These are phyloP conservation scores for Camellia granthamiana DNA, from an alignment of 148 eudicot genomes.

Conservation along the genomic window DNA sequence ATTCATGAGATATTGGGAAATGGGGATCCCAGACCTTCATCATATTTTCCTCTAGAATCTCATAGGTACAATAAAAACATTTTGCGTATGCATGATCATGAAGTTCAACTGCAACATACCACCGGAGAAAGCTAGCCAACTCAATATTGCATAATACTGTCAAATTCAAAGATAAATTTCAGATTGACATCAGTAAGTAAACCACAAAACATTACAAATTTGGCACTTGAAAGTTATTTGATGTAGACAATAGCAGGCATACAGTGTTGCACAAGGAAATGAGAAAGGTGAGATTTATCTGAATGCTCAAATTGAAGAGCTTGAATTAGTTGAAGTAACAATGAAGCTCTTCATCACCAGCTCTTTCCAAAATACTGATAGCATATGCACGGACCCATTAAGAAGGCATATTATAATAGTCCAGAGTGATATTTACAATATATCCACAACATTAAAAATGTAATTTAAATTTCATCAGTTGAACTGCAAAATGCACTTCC, in stretches of 20 bases:
- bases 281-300: constrained; percentile 88
- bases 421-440: neutral
- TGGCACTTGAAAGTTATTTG: neutral
- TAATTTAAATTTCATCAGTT: neutral
- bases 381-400: constrained; percentile 96
- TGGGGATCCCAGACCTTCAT: constrained; percentile 54
- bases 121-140: constrained; percentile 95
- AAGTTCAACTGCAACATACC: constrained; percentile 98
- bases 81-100: constrained; percentile 93
- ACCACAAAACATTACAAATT: constrained; percentile 1
- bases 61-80: constrained; percentile 87
- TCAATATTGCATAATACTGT: constrained; percentile 83
- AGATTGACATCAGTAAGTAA: constrained; percentile 14
- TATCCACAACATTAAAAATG: neutral
- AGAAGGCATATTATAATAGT: constrained; percentile 14
- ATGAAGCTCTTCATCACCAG: constrained; percentile 97
- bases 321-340: constrained; percentile 98
- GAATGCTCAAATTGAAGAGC: constrained; percentile 98
- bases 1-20: constrained; percentile 3
- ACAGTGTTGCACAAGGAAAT: constrained; percentile 96
- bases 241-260: constrained; percentile 22
- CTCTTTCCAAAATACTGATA: constrained; percentile 91
- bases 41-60: constrained; percentile 88
- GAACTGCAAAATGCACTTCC: neutral
- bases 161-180: constrained; percentile 16